Percentiles rank a stretch among this genome's conserved stretches.
Evolutionary conservation across 495 filamentous ascomycete species (phyloP).

Genomic region (Trichocladium uniseriatum): DNA sequence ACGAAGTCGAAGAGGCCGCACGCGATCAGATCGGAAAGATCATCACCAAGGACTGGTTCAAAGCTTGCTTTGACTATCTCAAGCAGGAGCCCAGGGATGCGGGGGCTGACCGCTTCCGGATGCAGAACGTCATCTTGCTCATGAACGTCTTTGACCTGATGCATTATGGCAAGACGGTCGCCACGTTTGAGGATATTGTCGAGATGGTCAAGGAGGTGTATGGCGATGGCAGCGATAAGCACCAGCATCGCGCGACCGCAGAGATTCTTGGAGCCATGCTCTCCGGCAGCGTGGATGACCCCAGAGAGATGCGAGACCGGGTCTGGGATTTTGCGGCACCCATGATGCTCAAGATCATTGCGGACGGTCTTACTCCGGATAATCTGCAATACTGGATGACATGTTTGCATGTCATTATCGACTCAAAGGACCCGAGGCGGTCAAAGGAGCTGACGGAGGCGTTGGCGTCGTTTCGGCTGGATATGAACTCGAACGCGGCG

Average conservation of each 20-base stretch:
- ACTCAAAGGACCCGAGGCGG: slow-evolving; percentile 72
- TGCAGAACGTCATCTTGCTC: slow-evolving; percentile 74
- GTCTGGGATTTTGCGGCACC: slow-evolving; percentile 89
- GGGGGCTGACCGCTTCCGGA: slow-evolving; percentile 74
- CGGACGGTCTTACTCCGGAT: slow-evolving; percentile 85
- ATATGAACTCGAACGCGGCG: slow-evolving; percentile 91
- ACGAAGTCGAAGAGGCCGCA: slow-evolving; percentile 66
- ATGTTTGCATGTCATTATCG: slow-evolving; percentile 76
- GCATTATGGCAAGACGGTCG: slow-evolving; percentile 59
- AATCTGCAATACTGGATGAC: slow-evolving; percentile 92
- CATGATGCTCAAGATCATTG: slow-evolving; percentile 74
- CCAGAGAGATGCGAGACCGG: slow-evolving; percentile 54
- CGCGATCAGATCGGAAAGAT: slow-evolving; percentile 73
- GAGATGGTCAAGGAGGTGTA: slow-evolving; percentile 64
- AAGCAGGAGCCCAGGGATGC: slow-evolving; percentile 94
- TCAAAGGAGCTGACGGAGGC: slow-evolving; percentile 78
- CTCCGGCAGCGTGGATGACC: slow-evolving; percentile 61
- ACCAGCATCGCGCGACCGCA: slow-evolving; percentile 91
- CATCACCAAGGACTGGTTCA: slow-evolving; percentile 77
- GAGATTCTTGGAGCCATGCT: slow-evolving; percentile 88
- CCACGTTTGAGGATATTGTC: slow-evolving; percentile 81
- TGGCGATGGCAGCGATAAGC: slow-evolving; percentile 91
- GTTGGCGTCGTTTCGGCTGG: slow-evolving; percentile 76
- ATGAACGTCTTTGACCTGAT: slow-evolving; percentile 84
- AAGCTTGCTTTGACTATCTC: slow-evolving; percentile 78